phyloP scores from a whole-genome alignment of 805 yeast genomes.

The Zygotorulaspora florentina region DNA sequence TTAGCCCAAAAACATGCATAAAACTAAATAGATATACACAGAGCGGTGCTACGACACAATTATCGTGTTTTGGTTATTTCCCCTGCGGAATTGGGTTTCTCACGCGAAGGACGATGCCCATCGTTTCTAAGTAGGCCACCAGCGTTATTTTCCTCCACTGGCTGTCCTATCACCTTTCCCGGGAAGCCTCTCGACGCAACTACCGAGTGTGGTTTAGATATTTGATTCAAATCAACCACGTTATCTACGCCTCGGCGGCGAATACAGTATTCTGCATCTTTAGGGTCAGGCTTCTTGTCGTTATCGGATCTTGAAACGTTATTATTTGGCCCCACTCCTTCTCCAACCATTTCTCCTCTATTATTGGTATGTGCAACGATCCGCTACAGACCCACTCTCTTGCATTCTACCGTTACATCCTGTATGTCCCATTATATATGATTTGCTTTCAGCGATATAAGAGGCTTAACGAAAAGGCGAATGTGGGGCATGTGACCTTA shows the following conservation, averaged over 20 bases:
- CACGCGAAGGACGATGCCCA: conserved; percentile 24
- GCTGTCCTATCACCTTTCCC: neutral
- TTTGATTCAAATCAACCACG: conserved; percentile 20
- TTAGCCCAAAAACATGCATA: neutral
- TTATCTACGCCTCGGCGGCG: conserved; percentile 23
- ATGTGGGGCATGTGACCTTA: no score
- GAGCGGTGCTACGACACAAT: neutral
- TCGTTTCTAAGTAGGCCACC: conserved; percentile 24
- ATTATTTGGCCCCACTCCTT: neutral
- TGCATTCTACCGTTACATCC: no score
- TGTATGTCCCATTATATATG: no score
- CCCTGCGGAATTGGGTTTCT: neutral
- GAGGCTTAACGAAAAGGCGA: no score
- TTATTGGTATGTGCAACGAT: no score
- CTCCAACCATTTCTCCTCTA: neutral
- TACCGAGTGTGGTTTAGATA: conserved; percentile 27
- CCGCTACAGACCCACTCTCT: no score
- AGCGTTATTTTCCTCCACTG: conserved; percentile 8
- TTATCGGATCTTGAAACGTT: neutral
- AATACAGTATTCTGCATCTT: conserved; percentile 1
- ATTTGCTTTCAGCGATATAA: no score
- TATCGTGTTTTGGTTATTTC: neutral
- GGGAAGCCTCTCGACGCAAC: conserved; percentile 6
- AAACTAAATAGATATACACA: neutral
- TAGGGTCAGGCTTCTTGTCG: neutral